phyloP scores from a whole-genome alignment of 164 flowering plant species.

The Houttuynia cordata region DNA sequence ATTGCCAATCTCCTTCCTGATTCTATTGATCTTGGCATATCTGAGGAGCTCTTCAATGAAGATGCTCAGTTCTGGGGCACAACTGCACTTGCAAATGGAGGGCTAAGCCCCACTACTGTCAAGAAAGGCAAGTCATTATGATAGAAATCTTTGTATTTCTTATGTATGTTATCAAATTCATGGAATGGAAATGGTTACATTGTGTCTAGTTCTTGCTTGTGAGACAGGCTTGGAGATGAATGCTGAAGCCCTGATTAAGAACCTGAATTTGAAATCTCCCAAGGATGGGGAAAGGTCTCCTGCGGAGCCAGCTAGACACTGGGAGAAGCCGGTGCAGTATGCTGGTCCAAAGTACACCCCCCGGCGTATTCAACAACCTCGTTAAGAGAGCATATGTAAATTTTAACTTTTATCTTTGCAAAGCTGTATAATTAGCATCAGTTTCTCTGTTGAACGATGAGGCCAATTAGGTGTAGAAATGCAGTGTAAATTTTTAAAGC shows the following conservation, averaged over 20 bases:
- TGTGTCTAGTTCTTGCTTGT: neutral
- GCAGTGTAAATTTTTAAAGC: too few species aligned
- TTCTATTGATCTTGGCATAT: constrained; percentile 37
- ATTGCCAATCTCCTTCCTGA: constrained; percentile 59
- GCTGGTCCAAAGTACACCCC: constrained; percentile 32
- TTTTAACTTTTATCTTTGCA: neutral
- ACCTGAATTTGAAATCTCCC: constrained; percentile 16
- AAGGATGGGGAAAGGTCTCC: constrained; percentile 12
- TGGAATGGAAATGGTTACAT: neutral
- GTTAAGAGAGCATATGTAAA: constrained; percentile 9
- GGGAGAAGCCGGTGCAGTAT: constrained; percentile 39
- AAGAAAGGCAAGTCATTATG: neutral
- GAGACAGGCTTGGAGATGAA: constrained; percentile 20
- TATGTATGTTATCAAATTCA: neutral
- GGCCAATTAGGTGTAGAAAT: too few species aligned
- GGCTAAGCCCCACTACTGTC: neutral
- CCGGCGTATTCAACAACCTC: constrained; percentile 44
- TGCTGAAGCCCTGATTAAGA: constrained; percentile 21
- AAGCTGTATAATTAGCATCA: neutral
- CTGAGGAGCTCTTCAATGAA: constrained; percentile 29
- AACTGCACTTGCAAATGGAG: neutral
- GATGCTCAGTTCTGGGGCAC: neutral
- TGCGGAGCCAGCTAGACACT: constrained; percentile 22
- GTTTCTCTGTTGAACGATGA: too few species aligned
- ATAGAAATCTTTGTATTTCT: neutral